Evolutionary conservation across 1,139 yeast species (phyloP).

Genomic region (Taphrina communis): DNA sequence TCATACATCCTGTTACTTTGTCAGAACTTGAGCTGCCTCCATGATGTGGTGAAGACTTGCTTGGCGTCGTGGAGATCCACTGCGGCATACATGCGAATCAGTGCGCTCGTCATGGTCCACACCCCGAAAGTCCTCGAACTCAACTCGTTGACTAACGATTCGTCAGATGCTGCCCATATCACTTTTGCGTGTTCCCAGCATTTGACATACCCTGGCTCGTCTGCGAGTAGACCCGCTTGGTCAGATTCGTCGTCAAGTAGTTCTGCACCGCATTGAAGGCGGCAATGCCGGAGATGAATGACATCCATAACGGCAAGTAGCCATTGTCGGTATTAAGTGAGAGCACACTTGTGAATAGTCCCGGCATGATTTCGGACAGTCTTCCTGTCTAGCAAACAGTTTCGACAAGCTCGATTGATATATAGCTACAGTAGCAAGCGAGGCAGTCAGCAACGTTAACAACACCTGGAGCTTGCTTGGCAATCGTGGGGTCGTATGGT

Average conservation of each 20-base stretch:
- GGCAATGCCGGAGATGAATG: conserved; percentile 79
- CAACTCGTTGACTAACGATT: conserved; percentile 62
- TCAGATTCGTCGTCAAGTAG: conserved; percentile 75
- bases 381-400: too few relatives aligned
- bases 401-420: too few relatives aligned
- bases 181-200: too few relatives aligned
- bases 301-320: conserved; percentile 70
- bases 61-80: conserved; percentile 70
- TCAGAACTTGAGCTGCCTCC: too few relatives aligned
- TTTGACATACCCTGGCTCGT: conserved; percentile 58
- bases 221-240: conserved; percentile 77
- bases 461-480: not conserved
- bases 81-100: conserved; percentile 87
- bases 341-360: conserved; percentile 4
- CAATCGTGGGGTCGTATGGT: not conserved
- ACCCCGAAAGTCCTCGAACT: conserved; percentile 97
- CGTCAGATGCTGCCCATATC: not conserved
- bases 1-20: conserved; percentile 59
- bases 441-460: too few relatives aligned
- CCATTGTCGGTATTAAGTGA: conserved; percentile 52
- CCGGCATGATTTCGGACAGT: conserved; percentile 2
- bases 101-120: conserved; percentile 88
- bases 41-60: conserved; percentile 44
- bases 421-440: too few relatives aligned
- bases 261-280: conserved; percentile 88